Conservation (phyloP, 1,284 basidiomycete genomes). For the Tranzscheliella williamsii region DNA sequence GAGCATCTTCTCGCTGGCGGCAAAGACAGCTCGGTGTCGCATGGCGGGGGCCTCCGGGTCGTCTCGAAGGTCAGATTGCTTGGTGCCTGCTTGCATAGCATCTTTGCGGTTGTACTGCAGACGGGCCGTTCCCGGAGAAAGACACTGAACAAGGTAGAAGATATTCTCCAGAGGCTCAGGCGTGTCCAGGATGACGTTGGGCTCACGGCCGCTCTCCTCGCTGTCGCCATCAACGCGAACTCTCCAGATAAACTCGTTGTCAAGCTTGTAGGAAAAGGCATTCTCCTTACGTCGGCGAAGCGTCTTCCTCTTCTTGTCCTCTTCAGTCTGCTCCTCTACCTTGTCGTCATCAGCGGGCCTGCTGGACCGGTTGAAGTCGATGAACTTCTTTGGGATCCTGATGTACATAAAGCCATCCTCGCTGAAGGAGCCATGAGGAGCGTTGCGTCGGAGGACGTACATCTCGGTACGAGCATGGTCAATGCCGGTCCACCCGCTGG, state of each 20-base stretch:
- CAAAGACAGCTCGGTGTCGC: conserved; percentile 52
- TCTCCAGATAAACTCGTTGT: conserved; percentile 53
- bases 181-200: conserved; percentile 52
- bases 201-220: conserved; percentile 44
- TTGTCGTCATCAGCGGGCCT: conserved; percentile 36
- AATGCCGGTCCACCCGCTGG: conserved; percentile 43
- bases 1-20: conserved; percentile 48
- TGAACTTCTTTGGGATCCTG: conserved; percentile 54
- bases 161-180: conserved; percentile 54
- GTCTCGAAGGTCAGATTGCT: conserved; percentile 47
- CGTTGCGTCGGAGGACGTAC: conserved; percentile 49
- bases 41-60: conserved; percentile 47
- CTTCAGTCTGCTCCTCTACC: conserved; percentile 22
- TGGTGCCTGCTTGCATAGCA: conserved; percentile 53
- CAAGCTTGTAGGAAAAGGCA: conserved; percentile 47
- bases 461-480: conserved; percentile 51
- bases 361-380: conserved; percentile 52
- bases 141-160: conserved; percentile 53
- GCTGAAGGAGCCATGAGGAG: conserved; percentile 51
- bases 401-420: conserved; percentile 57
- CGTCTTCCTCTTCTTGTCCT: conserved; percentile 46
- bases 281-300: conserved; percentile 48
- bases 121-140: conserved; percentile 49
- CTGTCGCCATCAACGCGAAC: conserved; percentile 50
- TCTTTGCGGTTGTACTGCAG: conserved; percentile 52